phyloP scores from a whole-genome alignment of 139 green algal genomes.

The Mychonastes homosphaera region DNA sequence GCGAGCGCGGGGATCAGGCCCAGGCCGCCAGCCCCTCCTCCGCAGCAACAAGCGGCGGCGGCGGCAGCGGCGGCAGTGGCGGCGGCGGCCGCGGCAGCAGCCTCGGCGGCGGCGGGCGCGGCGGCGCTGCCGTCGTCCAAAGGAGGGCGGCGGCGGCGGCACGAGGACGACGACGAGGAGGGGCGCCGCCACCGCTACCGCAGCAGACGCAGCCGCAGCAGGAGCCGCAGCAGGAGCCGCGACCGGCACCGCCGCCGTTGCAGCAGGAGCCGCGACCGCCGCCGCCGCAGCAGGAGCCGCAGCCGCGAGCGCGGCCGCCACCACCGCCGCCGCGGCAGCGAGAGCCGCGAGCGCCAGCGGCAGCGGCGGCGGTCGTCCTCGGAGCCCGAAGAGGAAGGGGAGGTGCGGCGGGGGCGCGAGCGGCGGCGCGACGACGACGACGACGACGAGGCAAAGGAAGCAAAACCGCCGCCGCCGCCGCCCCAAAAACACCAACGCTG shows the following conservation, averaged over 20 bases:
- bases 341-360: too few relatives aligned
- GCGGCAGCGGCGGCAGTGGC: neutral
- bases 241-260: neutral
- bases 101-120: neutral
- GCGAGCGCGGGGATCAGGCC: too few relatives aligned
- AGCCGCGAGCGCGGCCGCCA: neutral
- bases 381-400: too few relatives aligned
- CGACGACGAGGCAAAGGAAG: neutral
- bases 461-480: neutral
- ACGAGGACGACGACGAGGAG: constrained; percentile 15
- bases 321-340: neutral
- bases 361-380: too few relatives aligned
- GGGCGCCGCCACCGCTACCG: neutral
- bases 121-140: neutral
- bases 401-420: neutral
- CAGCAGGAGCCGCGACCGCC: neutral
- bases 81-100: neutral
- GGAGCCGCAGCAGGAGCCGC: too few relatives aligned
- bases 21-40: too few relatives aligned
- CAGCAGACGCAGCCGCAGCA: too few relatives aligned
- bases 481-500: too few relatives aligned
- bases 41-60: neutral
- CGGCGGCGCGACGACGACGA: neutral
- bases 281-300: neutral
- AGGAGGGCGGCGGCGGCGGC: constrained; percentile 25